These are phyloP conservation scores for Podaxis sp. DNA, from an alignment of 768 basidiomycete genomes.

Conservation along the genomic window DNA sequence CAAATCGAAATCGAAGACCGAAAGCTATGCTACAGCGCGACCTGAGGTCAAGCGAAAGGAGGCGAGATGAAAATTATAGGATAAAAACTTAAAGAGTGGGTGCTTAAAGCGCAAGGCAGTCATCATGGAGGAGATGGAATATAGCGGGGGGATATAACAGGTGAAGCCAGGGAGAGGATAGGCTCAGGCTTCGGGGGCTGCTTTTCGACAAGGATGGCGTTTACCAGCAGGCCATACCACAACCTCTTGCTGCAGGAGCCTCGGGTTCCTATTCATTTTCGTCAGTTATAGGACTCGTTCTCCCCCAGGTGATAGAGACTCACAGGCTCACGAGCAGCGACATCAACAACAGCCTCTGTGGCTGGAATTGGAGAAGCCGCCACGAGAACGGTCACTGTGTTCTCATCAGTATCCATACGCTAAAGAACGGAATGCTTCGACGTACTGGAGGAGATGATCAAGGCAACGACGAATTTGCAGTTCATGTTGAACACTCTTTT, in stretches of 20 bases:
- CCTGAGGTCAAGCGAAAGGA: constrained; percentile 2
- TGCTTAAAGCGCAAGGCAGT: not conserved
- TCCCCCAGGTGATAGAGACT: not conserved
- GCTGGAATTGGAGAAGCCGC: constrained; percentile 3
- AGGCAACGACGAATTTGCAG: not conserved
- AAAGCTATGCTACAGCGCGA: constrained; percentile 4
- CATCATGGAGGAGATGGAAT: not conserved
- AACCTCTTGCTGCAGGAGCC: not conserved
- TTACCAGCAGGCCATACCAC: constrained; percentile 3
- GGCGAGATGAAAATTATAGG: not conserved
- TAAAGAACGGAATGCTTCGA: not conserved
- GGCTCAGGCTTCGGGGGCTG: not conserved
- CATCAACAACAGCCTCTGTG: not conserved
- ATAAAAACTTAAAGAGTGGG: not conserved
- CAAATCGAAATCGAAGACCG: not conserved
- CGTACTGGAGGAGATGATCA: constrained; percentile 9
- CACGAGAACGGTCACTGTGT: not conserved
- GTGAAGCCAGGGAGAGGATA: not conserved
- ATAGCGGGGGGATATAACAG: not conserved
- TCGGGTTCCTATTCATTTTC: not conserved
- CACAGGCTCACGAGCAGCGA: constrained; percentile 6
- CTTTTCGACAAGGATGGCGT: not conserved
- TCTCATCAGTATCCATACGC: not conserved
- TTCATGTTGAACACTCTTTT: not conserved
- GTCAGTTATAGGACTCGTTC: not conserved